phyloP scores from a whole-genome alignment of 1,284 basidiomycete species.

The Rhodotorula sp. region DNA sequence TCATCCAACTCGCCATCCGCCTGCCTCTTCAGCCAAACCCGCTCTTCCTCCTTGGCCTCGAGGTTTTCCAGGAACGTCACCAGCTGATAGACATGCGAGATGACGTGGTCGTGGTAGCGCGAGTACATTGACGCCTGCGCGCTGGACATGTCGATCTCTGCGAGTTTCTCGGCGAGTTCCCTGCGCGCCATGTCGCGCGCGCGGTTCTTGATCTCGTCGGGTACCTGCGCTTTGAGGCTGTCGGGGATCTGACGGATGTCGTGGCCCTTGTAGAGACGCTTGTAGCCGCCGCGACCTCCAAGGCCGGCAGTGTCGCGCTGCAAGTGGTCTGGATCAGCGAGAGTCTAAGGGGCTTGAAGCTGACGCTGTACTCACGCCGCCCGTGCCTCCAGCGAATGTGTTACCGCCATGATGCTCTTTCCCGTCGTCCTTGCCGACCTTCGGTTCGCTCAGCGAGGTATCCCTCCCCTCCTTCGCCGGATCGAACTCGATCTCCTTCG shows the following conservation, averaged over 20 bases:
- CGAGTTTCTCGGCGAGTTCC: constrained; percentile 47
- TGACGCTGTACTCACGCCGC: constrained; percentile 28
- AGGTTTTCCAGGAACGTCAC: constrained; percentile 42
- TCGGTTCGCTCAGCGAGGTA: constrained; percentile 32
- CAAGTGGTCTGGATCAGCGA: no score
- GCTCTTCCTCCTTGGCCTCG: constrained; percentile 49
- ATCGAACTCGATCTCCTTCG: constrained; percentile 32
- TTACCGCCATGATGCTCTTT: constrained; percentile 49
- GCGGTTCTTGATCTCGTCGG: constrained; percentile 45
- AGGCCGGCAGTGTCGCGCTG: constrained; percentile 47
- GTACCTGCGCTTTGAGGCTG: constrained; percentile 47
- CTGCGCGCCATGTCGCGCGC: constrained; percentile 48
- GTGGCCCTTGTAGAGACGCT: constrained; percentile 36
- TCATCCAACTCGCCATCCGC: constrained; percentile 51
- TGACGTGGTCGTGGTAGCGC: constrained; percentile 39
- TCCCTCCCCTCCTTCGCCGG: constrained; percentile 22
- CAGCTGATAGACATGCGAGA: constrained; percentile 30
- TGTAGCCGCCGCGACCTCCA: constrained; percentile 44
- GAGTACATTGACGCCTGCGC: constrained; percentile 45
- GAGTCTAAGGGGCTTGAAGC: no score
- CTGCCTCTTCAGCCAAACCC: constrained; percentile 49
- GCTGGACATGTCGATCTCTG: constrained; percentile 46
- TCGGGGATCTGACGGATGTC: constrained; percentile 48
- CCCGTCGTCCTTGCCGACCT: constrained; percentile 47
- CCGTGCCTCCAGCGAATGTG: constrained; percentile 49